Base-by-base conservation (phyloP, 2,329 filamentous ascomycete species). In the Microsporum audouinii region DNA sequence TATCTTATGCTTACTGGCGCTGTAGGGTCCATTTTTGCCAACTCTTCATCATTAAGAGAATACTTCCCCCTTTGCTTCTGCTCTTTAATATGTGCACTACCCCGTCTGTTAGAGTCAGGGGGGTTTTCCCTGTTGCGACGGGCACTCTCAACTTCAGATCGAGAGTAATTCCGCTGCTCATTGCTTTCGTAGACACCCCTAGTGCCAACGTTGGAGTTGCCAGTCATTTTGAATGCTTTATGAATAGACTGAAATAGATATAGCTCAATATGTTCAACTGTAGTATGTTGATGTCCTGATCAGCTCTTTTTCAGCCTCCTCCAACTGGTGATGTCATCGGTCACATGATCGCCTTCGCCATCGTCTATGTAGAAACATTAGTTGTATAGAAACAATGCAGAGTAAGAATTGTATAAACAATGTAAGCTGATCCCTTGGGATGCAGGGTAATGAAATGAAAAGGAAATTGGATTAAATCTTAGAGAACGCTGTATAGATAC, bases 41-140 rank as follows among this genome's bases (percentile, higher is more conserved):
- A 31, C 31, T 66, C 64, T 29, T 64, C 62, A 49, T 66, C 63
- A 1, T 63, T 62, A 2, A 55, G 62, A 2, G 80, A 73, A 75
- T 95, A 31, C 56, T 60, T 45, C 2, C 33, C 45, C 17, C 43
- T 55, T 31, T 36, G 6, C 36, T 59, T 57, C 57, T 63, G 62
- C 51, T 66, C 64, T 61, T 60, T 62, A 2, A 1, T 27, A 58
- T 66, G 64, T 2, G 45, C 47, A n/a, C 64, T 65, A 8, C 64
- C 63, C 49, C 63, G 36, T 33, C 63, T 55, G 55, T 57, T 64
- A 2, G 64, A 66, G 3, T n/a, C 53, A 23, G 80, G 72, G 72
- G 86, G 79, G 68, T 89, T 89, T 77, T 92, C 87, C 63, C 91
- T 77, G 77, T 83, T 94, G 63, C 84, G 80, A 58, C 82, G 77